A percentile compares a stretch with the other conserved stretches of the same genome.
These are phyloP conservation scores for Saccharomyces hybrid DNA, from an alignment of 1,139 yeast species.

Conservation along the genomic window DNA sequence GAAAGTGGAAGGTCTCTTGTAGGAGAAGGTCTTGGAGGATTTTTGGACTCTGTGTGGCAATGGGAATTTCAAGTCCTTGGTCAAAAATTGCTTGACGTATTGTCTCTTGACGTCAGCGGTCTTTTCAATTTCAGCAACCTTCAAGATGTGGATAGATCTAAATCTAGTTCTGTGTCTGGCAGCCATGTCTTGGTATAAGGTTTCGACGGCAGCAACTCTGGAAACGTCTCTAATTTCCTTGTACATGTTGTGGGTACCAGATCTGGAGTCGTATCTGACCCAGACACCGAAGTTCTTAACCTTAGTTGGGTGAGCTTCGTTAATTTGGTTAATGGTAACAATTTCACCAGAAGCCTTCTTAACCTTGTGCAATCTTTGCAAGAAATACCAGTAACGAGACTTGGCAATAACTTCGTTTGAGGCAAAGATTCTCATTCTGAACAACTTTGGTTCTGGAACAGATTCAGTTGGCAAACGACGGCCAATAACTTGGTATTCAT, in stretches of 20 bases:
- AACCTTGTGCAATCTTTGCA: no score
- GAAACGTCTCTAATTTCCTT: no score
- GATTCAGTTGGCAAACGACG: slow-evolving; percentile 99
- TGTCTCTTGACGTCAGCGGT: slow-evolving; percentile 42
- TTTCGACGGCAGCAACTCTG: no score
- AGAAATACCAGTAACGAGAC: no score
- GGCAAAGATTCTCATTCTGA: no score
- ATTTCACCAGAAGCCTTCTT: no score
- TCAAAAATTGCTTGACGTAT: slow-evolving; percentile 94
- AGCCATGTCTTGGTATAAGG: slow-evolving; percentile 42
- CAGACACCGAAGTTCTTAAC: no score
- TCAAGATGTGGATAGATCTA: slow-evolving; percentile 96
- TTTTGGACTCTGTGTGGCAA: slow-evolving; percentile 98
- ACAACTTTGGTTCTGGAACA: slow-evolving; percentile 38
- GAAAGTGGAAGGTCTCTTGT: slow-evolving; percentile 95
- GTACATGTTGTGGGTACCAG: no score
- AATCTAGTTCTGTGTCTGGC: slow-evolving; percentile 99
- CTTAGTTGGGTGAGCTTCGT: no score
- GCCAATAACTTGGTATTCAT: slow-evolving; percentile 99
- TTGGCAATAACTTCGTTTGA: no score
- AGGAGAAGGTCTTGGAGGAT: slow-evolving; percentile 79
- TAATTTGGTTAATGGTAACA: no score
- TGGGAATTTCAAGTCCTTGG: slow-evolving; percentile 98
- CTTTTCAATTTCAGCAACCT: slow-evolving; percentile 96
- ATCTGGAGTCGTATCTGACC: no score